These are phyloP conservation scores for Pseudocercospora crystallina DNA, from an alignment of 2,329 filamentous ascomycete genomes.

Conservation along the genomic window DNA sequence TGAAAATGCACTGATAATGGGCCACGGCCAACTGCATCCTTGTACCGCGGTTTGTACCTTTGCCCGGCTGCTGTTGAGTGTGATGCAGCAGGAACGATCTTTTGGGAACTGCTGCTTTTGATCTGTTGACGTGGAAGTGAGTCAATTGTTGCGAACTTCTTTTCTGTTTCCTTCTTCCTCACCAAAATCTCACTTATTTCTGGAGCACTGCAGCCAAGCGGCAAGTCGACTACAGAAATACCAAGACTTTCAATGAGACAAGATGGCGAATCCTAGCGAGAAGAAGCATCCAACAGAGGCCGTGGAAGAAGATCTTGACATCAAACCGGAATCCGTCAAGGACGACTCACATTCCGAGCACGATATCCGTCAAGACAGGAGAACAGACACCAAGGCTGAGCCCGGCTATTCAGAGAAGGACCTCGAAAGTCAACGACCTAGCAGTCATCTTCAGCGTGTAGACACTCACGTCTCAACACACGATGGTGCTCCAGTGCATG, in stretches of 20 bases:
- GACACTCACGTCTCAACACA: slow-evolving; percentile 34
- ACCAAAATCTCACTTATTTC: not conserved
- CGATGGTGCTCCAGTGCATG: slow-evolving; percentile 27
- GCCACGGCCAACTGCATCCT: slow-evolving; percentile 13
- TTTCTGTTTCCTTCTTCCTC: not conserved
- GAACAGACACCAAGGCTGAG: slow-evolving; percentile 7
- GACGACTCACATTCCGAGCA: slow-evolving; percentile 12
- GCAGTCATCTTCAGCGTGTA: slow-evolving; percentile 31
- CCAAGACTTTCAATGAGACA: not conserved
- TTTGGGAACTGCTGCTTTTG: slow-evolving; percentile 6
- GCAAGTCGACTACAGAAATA: no score
- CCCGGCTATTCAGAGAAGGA: slow-evolving; percentile 9
- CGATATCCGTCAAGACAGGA: not conserved
- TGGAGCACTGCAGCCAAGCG: no score
- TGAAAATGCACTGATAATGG: slow-evolving; percentile 8
- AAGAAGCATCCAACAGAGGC: slow-evolving; percentile 18
- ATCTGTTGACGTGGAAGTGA: slow-evolving; percentile 5
- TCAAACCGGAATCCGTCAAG: slow-evolving; percentile 11
- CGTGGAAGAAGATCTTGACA: slow-evolving; percentile 17
- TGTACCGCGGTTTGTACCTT: not conserved
- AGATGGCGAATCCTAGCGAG: slow-evolving; percentile 2
- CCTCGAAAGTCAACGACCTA: slow-evolving; percentile 18
- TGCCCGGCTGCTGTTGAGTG: slow-evolving; percentile 5
- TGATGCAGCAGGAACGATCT: slow-evolving; percentile 3
- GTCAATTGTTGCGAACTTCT: slow-evolving; percentile 1